Evolutionary conservation across 805 yeast genomes (phyloP), one percentile per base, ranked within the genome.

Genomic region (Zygoascus tannicola): DNA sequence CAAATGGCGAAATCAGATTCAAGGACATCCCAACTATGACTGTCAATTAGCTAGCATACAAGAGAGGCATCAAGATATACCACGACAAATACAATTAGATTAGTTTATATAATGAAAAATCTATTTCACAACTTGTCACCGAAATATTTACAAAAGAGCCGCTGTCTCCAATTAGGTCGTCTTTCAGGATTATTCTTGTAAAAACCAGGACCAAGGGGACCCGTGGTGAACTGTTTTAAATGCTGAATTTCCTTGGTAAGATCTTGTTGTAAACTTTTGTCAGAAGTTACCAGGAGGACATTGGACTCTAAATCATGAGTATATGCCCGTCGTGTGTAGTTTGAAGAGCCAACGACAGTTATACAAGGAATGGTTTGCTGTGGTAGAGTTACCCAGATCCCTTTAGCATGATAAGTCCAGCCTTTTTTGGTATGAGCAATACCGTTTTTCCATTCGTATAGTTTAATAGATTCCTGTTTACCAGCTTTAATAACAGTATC

Each of bases 381-480:
- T 0, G 86, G 82, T 10, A 69, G 67, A 5, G 75, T 69, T 0
- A 85, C 64, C 97, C 97, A 92, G 3, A 90, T 66, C 1, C 98
- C 98, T 59, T 92, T 92, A 12, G 98, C 97, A 58, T 92, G 98
- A 61, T 92, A 92, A 0, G 97, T 85, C 97, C 98, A 90, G 1
- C 98, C 98, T 22, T 69, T 73, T 0, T 79, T 74, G 5, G 82
- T 74, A 57, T 86, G 85, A 2, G 86, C 95, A 2, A 78, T 67
- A 1, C 98, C 98, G 40, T 75, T 77, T 56, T 75, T 73, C 98
- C 98, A 92, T 62, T 90, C 97, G 44, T 70, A 70, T 32, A 92
- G 65, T 16, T 65, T 62, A 23, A 90, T 78, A 64, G 53, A 69
- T 73, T 1, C 71, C 68, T 23, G 63, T 54, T 8, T 52, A 46